These are phyloP conservation scores for Phytophthora tentaculata DNA, from an alignment of 352 stramenopile genomes.

Conservation along the genomic window DNA sequence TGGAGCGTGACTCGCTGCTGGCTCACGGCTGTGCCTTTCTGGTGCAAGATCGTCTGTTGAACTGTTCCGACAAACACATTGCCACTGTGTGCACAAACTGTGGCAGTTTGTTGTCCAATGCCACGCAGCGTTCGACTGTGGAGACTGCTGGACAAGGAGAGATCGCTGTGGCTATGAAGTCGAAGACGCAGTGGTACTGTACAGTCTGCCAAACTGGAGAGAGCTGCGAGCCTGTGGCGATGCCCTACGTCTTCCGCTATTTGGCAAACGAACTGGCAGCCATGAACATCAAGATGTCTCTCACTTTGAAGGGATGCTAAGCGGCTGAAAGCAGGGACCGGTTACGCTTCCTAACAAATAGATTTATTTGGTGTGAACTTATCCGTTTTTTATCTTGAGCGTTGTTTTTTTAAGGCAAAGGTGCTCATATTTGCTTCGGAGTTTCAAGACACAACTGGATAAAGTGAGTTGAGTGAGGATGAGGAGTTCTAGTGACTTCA, in stretches of 20 bases:
- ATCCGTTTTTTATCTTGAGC: slow-evolving; percentile 28
- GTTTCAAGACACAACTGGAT: slow-evolving; percentile 16
- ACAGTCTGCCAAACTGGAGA: slow-evolving; percentile 89
- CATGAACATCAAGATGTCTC: slow-evolving; percentile 99
- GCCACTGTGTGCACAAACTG: slow-evolving; percentile 96
- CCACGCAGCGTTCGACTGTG: slow-evolving; percentile 83
- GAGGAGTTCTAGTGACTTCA: slow-evolving; percentile 47
- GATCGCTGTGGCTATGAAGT: slow-evolving; percentile 88
- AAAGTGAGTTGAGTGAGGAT: slow-evolving; percentile 17
- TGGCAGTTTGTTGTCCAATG: slow-evolving; percentile 87
- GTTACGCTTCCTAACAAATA: slow-evolving; percentile 32
- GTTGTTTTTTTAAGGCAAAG: neutral
- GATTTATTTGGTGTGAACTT: slow-evolving; percentile 43
- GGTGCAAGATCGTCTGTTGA: slow-evolving; percentile 97
- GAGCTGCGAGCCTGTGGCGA: slow-evolving; percentile 92
- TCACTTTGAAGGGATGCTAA: slow-evolving; percentile 85
- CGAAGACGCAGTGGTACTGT: slow-evolving; percentile 88
- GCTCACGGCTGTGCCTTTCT: slow-evolving; percentile 98
- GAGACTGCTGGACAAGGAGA: slow-evolving; percentile 85
- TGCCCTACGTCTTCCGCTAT: slow-evolving; percentile 99
- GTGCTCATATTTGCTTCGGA: slow-evolving; percentile 10
- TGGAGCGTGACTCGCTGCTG: slow-evolving; percentile 99
- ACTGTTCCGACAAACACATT: slow-evolving; percentile 99
- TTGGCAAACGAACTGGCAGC: slow-evolving; percentile 99
- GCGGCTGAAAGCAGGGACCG: slow-evolving; percentile 1